These are phyloP conservation scores for Pseudophaeomoniella oleicola DNA, from an alignment of 2,329 filamentous ascomycete genomes.

Conservation along the genomic window DNA sequence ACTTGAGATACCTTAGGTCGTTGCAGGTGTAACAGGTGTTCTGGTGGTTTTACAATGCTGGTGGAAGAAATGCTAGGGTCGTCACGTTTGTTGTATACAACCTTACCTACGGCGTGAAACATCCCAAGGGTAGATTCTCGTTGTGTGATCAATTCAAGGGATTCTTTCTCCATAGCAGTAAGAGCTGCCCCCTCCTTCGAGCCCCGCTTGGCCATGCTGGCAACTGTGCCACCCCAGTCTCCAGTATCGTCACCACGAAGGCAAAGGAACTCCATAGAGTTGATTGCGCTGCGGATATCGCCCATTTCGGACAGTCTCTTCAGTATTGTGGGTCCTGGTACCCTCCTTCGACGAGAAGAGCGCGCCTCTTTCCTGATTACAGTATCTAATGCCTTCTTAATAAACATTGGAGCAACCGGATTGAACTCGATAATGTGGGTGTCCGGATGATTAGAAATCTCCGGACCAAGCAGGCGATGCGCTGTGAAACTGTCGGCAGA, in stretches of 20 bases:
- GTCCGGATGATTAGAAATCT: conserved; percentile 68
- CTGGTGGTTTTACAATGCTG: conserved; percentile 32
- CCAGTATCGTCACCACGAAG: conserved; percentile 61
- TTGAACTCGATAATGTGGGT: conserved; percentile 84
- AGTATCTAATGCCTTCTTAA: conserved; percentile 70
- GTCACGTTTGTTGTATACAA: conserved; percentile 88
- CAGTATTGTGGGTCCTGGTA: conserved; percentile 65
- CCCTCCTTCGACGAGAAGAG: conserved; percentile 58
- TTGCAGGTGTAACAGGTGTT: conserved; percentile 41
- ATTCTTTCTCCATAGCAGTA: conserved; percentile 66
- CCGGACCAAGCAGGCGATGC: conserved; percentile 73
- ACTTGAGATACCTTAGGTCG: conserved; percentile 52
- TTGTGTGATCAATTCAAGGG: conserved; percentile 65
- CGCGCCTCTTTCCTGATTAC: conserved; percentile 75
- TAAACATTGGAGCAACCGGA: conserved; percentile 68
- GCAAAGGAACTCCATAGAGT: conserved; percentile 83
- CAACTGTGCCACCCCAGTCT: conserved; percentile 61
- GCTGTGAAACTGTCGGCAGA: conserved; percentile 85
- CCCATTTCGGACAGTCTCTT: conserved; percentile 72
- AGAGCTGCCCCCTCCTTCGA: conserved; percentile 43
- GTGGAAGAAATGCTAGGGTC: conserved; percentile 26
- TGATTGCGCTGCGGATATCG: conserved; percentile 84
- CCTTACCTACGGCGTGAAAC: conserved; percentile 90
- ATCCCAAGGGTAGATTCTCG: conserved; percentile 83
- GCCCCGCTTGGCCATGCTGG: conserved; percentile 51